A percentile compares a stretch with the other conserved stretches of the same genome.
Conservation (phyloP, 768 basidiomycete species). For the Pleurotus cornucopiae region DNA sequence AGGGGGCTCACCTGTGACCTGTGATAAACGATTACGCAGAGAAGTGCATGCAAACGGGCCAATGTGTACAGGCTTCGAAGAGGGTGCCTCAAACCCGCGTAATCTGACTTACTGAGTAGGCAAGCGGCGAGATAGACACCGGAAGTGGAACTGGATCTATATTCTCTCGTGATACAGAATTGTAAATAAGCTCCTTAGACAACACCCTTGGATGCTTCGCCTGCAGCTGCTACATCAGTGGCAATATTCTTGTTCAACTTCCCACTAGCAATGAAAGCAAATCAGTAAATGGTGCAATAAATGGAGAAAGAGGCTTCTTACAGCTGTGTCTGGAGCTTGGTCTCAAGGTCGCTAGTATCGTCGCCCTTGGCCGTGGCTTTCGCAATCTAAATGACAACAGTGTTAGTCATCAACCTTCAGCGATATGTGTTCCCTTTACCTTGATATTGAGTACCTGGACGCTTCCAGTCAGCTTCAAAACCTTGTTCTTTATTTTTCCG, state of each 20-base stretch:
- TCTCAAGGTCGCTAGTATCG: constrained; percentile 23
- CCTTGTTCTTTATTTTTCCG: constrained; percentile 44
- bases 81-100: too few relatives aligned
- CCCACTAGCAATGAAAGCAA: constrained; percentile 7
- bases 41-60: too few relatives aligned
- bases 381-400: constrained; percentile 19
- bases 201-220: constrained; percentile 25
- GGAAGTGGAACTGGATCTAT: not conserved
- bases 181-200: not conserved
- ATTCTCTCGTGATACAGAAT: not conserved
- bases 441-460: constrained; percentile 30
- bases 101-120: too few relatives aligned
- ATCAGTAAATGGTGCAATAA: not conserved
- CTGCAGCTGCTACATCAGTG: constrained; percentile 25
- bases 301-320: constrained; percentile 8
- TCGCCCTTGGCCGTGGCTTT: constrained; percentile 27
- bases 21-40: too few relatives aligned
- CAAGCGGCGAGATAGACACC: not conserved
- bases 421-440: constrained; percentile 13
- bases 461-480: constrained; percentile 35
- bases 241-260: constrained; percentile 34
- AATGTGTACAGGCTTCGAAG: too few relatives aligned
- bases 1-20: too few relatives aligned
- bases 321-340: constrained; percentile 23
- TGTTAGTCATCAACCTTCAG: not conserved